These are phyloP conservation scores for Cydonia oblonga DNA, from an alignment of 331 rosid species.

Conservation along the genomic window DNA sequence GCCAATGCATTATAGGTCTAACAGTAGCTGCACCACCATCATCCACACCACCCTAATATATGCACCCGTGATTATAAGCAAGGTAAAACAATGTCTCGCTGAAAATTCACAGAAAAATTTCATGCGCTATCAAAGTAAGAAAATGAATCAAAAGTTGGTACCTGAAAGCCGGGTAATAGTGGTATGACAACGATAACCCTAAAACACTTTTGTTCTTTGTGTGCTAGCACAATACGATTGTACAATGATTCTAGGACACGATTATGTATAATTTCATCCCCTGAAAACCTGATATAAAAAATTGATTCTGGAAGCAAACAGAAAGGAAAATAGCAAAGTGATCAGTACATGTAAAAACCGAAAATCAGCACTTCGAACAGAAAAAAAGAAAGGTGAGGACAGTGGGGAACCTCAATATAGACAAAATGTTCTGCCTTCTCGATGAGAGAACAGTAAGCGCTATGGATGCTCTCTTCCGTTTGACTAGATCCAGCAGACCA, in stretches of 20 bases:
- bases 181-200: slow-evolving; percentile 36
- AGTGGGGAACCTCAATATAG: slow-evolving; percentile 28
- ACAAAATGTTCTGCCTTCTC: slow-evolving; percentile 36
- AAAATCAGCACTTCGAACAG: background rate
- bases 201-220: slow-evolving; percentile 31
- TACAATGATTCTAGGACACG: slow-evolving; percentile 34
- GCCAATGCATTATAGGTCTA: slow-evolving; percentile 48
- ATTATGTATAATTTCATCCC: slow-evolving; percentile 34
- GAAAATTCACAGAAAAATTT: background rate
- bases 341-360: background rate
- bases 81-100: background rate
- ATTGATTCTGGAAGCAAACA: slow-evolving; percentile 38
- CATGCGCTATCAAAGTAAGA: background rate
- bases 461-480: slow-evolving; percentile 42
- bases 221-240: slow-evolving; percentile 26
- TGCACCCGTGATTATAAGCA: background rate
- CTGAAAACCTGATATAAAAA: slow-evolving; percentile 38
- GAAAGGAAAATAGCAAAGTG: background rate
- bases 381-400: background rate
- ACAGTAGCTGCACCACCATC: slow-evolving; percentile 45
- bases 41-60: slow-evolving; percentile 36
- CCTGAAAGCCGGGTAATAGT: slow-evolving; percentile 48
- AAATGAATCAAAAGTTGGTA: background rate
- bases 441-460: slow-evolving; percentile 33
- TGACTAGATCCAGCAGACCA: slow-evolving; percentile 47